Evolutionary conservation across 805 yeast species (phyloP).

Genomic region (Yamadazyma insecticola): DNA sequence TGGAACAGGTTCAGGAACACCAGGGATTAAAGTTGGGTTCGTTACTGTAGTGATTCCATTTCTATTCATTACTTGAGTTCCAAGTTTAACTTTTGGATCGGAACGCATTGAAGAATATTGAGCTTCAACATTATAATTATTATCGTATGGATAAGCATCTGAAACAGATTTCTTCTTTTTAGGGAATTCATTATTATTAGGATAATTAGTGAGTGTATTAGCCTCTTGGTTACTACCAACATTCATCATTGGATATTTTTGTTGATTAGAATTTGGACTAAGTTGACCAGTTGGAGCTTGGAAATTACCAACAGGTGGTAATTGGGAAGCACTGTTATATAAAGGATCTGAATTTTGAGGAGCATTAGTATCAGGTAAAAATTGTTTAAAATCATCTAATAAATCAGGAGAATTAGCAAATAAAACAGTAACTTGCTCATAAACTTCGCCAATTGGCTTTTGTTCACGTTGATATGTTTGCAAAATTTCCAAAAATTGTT

Average conservation of each 20-base stretch:
- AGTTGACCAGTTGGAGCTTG: slow-evolving; percentile 44
- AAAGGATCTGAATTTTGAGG: slow-evolving; percentile 40
- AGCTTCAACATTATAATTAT: slow-evolving; percentile 34
- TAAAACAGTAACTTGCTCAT: slow-evolving; percentile 83
- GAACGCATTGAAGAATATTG: slow-evolving; percentile 47
- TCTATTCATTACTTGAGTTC: slow-evolving; percentile 8
- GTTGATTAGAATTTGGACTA: slow-evolving; percentile 1
- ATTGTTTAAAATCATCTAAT: slow-evolving; percentile 90
- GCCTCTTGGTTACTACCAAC: neutral
- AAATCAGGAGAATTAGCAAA: slow-evolving; percentile 94
- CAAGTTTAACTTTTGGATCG: slow-evolving; percentile 16
- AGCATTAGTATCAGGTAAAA: slow-evolving; percentile 71
- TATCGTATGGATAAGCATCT: slow-evolving; percentile 28
- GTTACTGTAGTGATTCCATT: slow-evolving; percentile 27
- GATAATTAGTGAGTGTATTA: no score
- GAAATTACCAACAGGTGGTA: slow-evolving; percentile 88
- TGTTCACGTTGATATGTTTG: slow-evolving; percentile 97
- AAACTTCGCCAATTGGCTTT: slow-evolving; percentile 91
- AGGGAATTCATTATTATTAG: neutral
- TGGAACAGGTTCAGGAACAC: slow-evolving; percentile 78
- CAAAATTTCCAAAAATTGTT: slow-evolving; percentile 87
- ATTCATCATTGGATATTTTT: neutral
- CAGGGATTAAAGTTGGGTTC: slow-evolving; percentile 73
- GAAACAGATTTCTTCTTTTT: slow-evolving; percentile 18
- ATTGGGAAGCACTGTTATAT: slow-evolving; percentile 37